phyloP scores from a whole-genome alignment of 2,329 filamentous ascomycete genomes.

The Sclerotinia spermophila region DNA sequence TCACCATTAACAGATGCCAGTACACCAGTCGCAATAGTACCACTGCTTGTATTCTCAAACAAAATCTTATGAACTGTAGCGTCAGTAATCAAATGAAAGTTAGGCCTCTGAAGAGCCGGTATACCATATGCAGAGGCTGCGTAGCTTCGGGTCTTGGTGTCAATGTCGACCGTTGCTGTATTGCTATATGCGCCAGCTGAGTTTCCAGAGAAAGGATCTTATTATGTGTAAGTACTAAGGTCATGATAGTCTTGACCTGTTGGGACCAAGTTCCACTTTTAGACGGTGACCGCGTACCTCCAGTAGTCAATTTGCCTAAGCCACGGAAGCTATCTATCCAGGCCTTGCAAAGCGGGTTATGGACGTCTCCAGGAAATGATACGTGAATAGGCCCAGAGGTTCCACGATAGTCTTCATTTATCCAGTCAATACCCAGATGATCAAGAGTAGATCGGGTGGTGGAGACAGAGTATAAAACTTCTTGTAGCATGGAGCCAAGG shows the following conservation, averaged over 20 bases:
- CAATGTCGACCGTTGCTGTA: neutral
- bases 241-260: neutral
- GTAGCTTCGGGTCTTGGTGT: slow-evolving; percentile 10
- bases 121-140: slow-evolving; percentile 11
- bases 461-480: slow-evolving; percentile 12
- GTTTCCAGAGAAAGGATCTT: slow-evolving; percentile 13
- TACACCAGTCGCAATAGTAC: slow-evolving; percentile 1
- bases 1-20: neutral
- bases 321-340: slow-evolving; percentile 12
- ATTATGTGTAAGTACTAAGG: neutral
- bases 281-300: neutral
- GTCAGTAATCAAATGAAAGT: slow-evolving; percentile 17
- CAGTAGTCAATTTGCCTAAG: slow-evolving; percentile 10
- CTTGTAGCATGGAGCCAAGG: slow-evolving; percentile 7
- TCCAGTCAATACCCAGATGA: slow-evolving; percentile 14
- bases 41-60: neutral
- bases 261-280: neutral
- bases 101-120: slow-evolving; percentile 9
- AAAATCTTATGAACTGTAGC: slow-evolving; percentile 8
- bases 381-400: slow-evolving; percentile 4
- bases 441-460: slow-evolving; percentile 1
- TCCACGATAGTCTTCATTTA: slow-evolving; percentile 7
- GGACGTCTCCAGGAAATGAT: slow-evolving; percentile 9
- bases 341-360: slow-evolving; percentile 14
- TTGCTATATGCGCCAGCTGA: slow-evolving; percentile 11